Conservation (phyloP, 176 grass and related monocot genomes). For the Juncus effusus region DNA sequence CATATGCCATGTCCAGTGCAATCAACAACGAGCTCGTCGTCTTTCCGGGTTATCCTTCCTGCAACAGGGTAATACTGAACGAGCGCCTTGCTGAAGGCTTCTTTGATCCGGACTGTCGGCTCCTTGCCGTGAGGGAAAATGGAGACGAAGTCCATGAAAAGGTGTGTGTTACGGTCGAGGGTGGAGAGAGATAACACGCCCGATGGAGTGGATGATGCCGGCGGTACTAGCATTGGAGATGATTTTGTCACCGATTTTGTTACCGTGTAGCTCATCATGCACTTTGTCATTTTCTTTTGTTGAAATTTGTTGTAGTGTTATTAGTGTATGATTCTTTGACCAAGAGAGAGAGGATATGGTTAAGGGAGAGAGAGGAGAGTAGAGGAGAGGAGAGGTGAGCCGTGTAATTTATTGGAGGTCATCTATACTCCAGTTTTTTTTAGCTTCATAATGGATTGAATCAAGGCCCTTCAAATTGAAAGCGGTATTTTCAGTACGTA, state of each 20-base stretch:
- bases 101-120: constrained; percentile 35
- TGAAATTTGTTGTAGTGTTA: no score
- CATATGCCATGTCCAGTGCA: constrained; percentile 56
- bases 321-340: neutral
- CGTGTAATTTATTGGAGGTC: no score
- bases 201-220: constrained; percentile 16
- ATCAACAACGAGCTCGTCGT: constrained; percentile 37
- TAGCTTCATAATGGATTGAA: no score
- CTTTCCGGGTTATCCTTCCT: constrained; percentile 37
- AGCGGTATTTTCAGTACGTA: no score
- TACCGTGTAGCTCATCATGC: neutral
- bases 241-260: constrained; percentile 31
- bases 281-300: no score
- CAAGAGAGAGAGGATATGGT: no score
- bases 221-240: constrained; percentile 33
- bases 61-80: constrained; percentile 65
- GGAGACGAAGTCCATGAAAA: constrained; percentile 63
- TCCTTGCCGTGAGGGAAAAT: constrained; percentile 30
- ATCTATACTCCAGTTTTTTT: no score
- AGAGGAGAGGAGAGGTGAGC: no score
- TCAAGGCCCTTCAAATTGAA: no score
- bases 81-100: constrained; percentile 47
- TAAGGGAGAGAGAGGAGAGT: no score
- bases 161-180: constrained; percentile 47
- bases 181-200: constrained; percentile 49